Evolutionary conservation across 192 early-diverging fungal species (phyloP), one percentile per base, ranked within the genome.

Genomic region (Coemansia sp.): DNA sequence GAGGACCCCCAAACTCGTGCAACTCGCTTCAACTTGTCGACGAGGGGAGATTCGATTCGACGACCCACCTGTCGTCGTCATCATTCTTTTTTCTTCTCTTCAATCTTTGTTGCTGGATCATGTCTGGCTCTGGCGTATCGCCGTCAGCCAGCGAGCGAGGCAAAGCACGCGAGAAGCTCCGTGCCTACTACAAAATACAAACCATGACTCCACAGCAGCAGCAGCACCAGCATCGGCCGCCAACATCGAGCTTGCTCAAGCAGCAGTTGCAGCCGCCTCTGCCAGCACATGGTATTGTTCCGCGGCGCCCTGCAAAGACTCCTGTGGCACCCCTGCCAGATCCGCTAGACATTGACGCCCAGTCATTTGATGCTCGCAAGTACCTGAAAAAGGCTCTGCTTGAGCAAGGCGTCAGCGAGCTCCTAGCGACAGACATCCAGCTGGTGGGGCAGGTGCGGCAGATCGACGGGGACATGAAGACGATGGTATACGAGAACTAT

Each of bases 401-500:
- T 3, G 88, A 91, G 55, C 83, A 85, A 32, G 74, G 83, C 11
- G 81, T 95, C 0, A 56, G 78, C 3, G 90, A 85, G 37, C 72
- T 98, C 17, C 81, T 98, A 1, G 71, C 80, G 35, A 82, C 74
- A 6, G 90, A 94, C 55, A 81, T 67, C 46, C 48, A 52, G 36
- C 61, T 68, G 19, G 50, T 60, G 15, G 32, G 56, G 81, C 90
- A 92, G 53, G 88, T 93, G 43, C 85, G 90, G 58, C 86, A 95
- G 56, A 84, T 98, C 54, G 93, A 98, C 68, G 92, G 93, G 10
- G 91, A 94, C 39, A 93, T 96, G 90, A 95, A 98, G 72, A 95
- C 97, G 0, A 83, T 98, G 40, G 95, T 98, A 4, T 98, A 98
- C 69, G 93, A 97, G 80, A 98, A 98, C 83, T 98, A 98, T 67